phyloP scores from a whole-genome alignment of 2,329 filamentous ascomycete genomes.

The Knufia petricola region DNA sequence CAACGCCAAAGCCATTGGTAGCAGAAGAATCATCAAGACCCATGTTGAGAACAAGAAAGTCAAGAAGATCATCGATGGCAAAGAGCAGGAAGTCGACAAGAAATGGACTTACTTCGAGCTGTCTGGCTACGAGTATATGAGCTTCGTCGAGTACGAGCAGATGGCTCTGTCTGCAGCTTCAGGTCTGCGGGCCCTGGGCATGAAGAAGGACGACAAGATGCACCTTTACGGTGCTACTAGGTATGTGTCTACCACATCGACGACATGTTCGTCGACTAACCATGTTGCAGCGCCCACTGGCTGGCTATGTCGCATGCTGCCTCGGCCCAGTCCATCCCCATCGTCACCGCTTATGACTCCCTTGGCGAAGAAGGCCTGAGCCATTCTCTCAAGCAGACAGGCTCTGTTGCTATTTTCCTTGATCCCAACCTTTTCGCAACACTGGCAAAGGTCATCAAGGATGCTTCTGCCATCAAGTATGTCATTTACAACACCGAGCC shows the following conservation, averaged over 20 bases:
- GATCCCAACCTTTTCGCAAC: conserved; percentile 35
- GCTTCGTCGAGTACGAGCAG: conserved; percentile 69
- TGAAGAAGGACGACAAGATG: conserved; percentile 57
- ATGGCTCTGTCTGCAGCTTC: conserved; percentile 59
- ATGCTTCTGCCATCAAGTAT: conserved; percentile 42
- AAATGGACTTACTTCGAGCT: conserved; percentile 87
- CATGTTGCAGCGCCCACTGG: conserved; percentile 78
- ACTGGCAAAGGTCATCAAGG: conserved; percentile 43
- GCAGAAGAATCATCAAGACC: conserved; percentile 62
- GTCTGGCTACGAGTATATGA: conserved; percentile 63
- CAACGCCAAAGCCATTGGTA: conserved; percentile 57
- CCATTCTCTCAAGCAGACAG: conserved; percentile 28
- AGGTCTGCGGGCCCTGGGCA: conserved; percentile 64
- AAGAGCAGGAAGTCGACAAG: conserved; percentile 73
- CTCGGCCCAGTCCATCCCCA: conserved; percentile 74
- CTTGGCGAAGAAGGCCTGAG: conserved; percentile 28
- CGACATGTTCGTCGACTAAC: too few relatives aligned
- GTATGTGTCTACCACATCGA: too few relatives aligned
- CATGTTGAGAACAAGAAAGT: conserved; percentile 83
- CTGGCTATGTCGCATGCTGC: conserved; percentile 69
- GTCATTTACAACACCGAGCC: conserved; percentile 47
- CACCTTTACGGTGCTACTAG: conserved; percentile 81
- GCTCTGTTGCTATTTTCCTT: conserved; percentile 28
- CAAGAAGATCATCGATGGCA: conserved; percentile 76
- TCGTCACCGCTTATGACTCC: conserved; percentile 56